phyloP scores from a whole-genome alignment of 257 asterid genomes.

The Avicennia marina region DNA sequence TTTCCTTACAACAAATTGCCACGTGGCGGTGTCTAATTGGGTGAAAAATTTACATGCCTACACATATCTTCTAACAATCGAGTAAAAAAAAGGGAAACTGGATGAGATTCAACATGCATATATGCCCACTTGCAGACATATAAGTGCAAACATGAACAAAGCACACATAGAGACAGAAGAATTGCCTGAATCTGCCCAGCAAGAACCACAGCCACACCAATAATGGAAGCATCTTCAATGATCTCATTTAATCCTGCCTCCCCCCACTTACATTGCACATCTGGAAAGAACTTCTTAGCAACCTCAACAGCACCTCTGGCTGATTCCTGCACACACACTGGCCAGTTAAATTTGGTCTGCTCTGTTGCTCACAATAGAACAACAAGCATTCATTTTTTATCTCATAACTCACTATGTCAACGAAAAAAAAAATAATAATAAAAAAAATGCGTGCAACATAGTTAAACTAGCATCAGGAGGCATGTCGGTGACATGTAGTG shows the following conservation, averaged over 20 bases:
- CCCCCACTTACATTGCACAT: constrained; percentile 94
- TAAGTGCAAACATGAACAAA: not conserved
- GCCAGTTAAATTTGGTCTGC: constrained; percentile 5
- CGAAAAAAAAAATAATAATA: not conserved
- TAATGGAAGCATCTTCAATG: constrained; percentile 59
- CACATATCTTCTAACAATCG: constrained; percentile 3
- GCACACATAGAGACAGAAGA: constrained; percentile 8
- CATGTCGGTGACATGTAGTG: too few relatives aligned
- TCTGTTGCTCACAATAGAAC: not conserved
- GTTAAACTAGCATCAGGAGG: too few relatives aligned
- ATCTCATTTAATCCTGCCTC: constrained; percentile 78
- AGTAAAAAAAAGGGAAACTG: not conserved
- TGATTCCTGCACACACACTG: constrained; percentile 53
- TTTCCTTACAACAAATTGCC: too few relatives aligned
- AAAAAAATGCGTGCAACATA: not conserved
- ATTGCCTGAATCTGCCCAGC: constrained; percentile 86
- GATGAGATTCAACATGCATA: not conserved
- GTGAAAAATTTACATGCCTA: not conserved
- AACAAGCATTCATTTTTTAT: not conserved
- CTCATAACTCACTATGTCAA: not conserved
- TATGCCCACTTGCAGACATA: not conserved
- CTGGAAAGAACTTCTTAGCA: constrained; percentile 61
- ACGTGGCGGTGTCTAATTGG: too few relatives aligned
- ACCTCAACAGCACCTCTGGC: constrained; percentile 74
- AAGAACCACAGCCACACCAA: constrained; percentile 82